Percentiles rank a stretch among this genome's conserved stretches.
Evolutionary conservation across 129 eudicot species (phyloP).

Genomic region (Dittrichia graveolens): DNA sequence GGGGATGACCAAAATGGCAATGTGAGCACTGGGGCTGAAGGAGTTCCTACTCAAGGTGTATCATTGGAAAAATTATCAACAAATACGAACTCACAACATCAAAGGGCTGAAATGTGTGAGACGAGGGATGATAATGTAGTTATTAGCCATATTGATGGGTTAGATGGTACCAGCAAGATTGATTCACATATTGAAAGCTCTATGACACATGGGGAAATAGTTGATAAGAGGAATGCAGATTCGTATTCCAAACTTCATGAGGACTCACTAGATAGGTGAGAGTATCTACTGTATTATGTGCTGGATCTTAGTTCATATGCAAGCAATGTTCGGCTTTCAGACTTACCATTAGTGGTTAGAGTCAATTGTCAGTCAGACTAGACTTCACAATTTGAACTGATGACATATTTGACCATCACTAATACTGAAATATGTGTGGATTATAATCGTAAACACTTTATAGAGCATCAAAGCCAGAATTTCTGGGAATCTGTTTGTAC

Average conservation of each 20-base stretch:
- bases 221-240: constrained; percentile 33
- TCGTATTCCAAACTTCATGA: constrained; percentile 29
- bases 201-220: constrained; percentile 21
- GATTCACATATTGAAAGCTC: constrained; percentile 37
- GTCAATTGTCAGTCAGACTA: constrained; percentile 4
- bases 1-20: constrained; percentile 33
- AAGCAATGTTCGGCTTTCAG: constrained; percentile 4
- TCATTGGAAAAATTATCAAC: constrained; percentile 26
- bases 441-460: background rate
- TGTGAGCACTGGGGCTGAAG: constrained; percentile 24
- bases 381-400: background rate
- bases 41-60: constrained; percentile 18
- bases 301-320: constrained; percentile 12
- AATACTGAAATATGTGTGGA: constrained; percentile 4
- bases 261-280: constrained; percentile 43
- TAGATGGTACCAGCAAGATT: constrained; percentile 34
- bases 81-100: constrained; percentile 32
- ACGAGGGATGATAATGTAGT: constrained; percentile 31
- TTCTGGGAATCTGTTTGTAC: constrained; percentile 3
- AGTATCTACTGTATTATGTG: background rate
- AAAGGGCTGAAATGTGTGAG: constrained; percentile 37
- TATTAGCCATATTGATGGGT: constrained; percentile 23
- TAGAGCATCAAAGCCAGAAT: constrained; percentile 1
- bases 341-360: background rate
- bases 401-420: background rate